These are phyloP conservation scores for Pulveroboletus ravenelii DNA, from an alignment of 768 basidiomycete genomes.

Conservation along the genomic window DNA sequence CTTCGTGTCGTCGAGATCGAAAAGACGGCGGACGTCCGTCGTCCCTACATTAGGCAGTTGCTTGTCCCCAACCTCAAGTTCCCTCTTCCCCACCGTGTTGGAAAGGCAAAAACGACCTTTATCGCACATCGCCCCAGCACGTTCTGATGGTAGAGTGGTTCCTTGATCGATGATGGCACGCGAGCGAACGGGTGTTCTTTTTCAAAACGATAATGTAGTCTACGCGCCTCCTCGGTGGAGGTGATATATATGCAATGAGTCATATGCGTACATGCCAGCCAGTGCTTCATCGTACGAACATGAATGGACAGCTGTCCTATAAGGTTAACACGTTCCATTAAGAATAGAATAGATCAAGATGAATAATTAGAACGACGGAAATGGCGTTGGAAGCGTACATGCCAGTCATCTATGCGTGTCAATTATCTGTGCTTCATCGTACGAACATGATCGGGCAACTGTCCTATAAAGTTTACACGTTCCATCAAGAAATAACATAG, in stretches of 20 bases:
- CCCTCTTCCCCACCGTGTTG: conserved; percentile 90
- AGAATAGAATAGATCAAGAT: no score
- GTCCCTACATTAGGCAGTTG: conserved; percentile 98
- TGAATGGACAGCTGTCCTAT: no score
- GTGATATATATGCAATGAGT: conserved; percentile 15
- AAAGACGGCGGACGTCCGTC: conserved; percentile 87
- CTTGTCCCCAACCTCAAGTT: conserved; percentile 88
- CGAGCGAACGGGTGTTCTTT: neutral
- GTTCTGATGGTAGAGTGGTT: conserved; percentile 40
- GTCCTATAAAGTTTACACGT: no score
- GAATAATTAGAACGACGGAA: no score
- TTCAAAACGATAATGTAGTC: conserved; percentile 7
- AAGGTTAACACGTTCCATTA: no score
- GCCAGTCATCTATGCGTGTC: no score
- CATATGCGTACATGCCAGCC: neutral
- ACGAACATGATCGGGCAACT: no score
- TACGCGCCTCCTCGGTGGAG: conserved; percentile 6
- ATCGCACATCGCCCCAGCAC: conserved; percentile 73
- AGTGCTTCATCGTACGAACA: no score
- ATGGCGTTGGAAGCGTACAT: no score
- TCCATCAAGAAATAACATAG: no score
- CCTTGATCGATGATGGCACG: no score
- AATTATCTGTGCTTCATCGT: no score
- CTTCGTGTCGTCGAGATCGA: conserved; percentile 95
- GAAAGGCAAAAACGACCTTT: conserved; percentile 76